Base-by-base conservation (phyloP, 176 grass and related monocot species). In the Eragrostis curvula region DNA sequence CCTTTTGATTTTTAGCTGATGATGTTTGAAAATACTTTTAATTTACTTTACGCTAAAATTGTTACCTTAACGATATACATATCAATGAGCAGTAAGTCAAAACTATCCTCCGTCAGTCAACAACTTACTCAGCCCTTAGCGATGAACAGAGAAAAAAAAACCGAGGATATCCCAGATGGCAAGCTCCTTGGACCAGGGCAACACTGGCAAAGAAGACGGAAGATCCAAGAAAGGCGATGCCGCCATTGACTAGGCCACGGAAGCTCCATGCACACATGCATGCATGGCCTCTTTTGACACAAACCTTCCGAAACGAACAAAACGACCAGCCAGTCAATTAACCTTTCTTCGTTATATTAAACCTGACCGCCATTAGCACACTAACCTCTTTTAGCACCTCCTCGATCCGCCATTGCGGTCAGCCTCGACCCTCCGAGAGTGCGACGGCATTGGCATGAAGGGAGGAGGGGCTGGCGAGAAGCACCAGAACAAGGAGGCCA, bases 381-480 rank as follows among this genome's bases (percentile, higher is more conserved):
- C 20, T 78, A 66, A n/a, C 78, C 67, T 82, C 52, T 73, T 90
- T 90, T 86, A 86, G 88, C 79, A 66, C 85, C 66, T 82, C 23
- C 25, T 42, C 40, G 40, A 43, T 85, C 82, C 56, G 78, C 83
- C 87, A 82, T 89, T 32, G 78, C 72, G 78, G 46, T 68, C 21
- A 68, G 63, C 20, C 48, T 80, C 49, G 30, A 43, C 39, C 65
- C 6, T 0, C 11, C 65, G 17, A 76, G 53, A 73, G 27, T 15
- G 62, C 59, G 29, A 87, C 43, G 70, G n/a, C 77, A 60, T 58
- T 71, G 73, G 73, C 73, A 89, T 86, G 88, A 85, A 59, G 65
- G 83, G 83, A 70, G 83, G 89, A 48, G 78, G 83, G 57, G 81
- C 68, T 48, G 83, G 77, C 12, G 83, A 83, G 8, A 88, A 88